phyloP scores from a whole-genome alignment of 192 early-diverging fungal genomes.

The Paraglomus brasilianum region DNA sequence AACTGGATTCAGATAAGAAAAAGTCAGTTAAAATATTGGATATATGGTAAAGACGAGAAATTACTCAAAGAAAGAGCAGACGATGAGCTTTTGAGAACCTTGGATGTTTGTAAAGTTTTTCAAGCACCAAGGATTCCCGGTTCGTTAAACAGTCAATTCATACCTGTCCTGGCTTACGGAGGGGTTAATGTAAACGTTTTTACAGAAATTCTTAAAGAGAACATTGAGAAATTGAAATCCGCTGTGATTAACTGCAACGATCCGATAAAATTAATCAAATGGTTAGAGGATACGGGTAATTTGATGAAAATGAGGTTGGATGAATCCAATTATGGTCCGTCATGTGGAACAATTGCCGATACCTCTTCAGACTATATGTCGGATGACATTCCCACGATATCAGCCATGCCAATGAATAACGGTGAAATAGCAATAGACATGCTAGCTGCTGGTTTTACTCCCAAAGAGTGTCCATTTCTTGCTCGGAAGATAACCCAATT shows the following conservation, averaged over 20 bases:
- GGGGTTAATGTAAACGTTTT: conserved; percentile 31
- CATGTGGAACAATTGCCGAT: background rate
- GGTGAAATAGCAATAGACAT: conserved; percentile 32
- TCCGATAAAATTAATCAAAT: conserved; percentile 21
- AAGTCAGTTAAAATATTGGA: conserved; percentile 37
- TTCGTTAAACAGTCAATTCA: conserved; percentile 37
- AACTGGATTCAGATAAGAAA: conserved; percentile 34
- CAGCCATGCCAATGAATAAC: conserved; percentile 27
- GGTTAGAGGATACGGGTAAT: conserved; percentile 24
- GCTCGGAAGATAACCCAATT: conserved; percentile 32
- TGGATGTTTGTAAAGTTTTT: conserved; percentile 33
- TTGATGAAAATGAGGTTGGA: conserved; percentile 31
- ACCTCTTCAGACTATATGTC: background rate
- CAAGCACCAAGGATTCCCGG: conserved; percentile 27
- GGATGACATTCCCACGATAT: background rate
- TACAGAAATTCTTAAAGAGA: conserved; percentile 34
- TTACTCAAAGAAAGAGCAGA: background rate
- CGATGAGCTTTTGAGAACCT: conserved; percentile 32
- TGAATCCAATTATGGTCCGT: background rate
- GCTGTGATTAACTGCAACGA: conserved; percentile 28
- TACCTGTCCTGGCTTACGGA: conserved; percentile 31
- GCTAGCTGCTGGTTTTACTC: conserved; percentile 38
- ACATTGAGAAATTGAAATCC: conserved; percentile 21
- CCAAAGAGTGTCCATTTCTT: conserved; percentile 32
- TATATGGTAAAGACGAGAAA: background rate